These are phyloP conservation scores for Fusarium concolor DNA, from an alignment of 2,329 filamentous ascomycete species.

Conservation along the genomic window DNA sequence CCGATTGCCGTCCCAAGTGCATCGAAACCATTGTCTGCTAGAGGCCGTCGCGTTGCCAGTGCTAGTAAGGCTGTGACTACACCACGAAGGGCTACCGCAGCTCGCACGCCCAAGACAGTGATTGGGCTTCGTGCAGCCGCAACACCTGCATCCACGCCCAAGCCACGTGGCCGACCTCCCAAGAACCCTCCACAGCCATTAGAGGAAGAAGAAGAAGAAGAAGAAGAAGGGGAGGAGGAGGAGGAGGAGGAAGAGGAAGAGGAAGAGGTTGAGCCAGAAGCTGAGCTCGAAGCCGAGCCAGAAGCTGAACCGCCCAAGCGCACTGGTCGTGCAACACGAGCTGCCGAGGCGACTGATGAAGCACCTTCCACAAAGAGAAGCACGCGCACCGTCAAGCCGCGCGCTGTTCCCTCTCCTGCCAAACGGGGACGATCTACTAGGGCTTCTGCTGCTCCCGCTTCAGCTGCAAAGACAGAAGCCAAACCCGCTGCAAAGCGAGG, in stretches of 20 bases:
- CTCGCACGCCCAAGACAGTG: slow-evolving; percentile 20
- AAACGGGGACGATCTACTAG: slow-evolving; percentile 37
- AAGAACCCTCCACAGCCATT: slow-evolving; percentile 29
- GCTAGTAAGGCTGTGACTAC: slow-evolving; percentile 27
- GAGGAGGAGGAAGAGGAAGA: no score
- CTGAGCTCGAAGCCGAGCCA: not conserved
- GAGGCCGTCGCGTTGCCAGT: slow-evolving; percentile 26
- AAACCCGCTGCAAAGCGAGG: slow-evolving; percentile 21
- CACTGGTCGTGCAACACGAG: not conserved
- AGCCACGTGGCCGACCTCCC: slow-evolving; percentile 40
- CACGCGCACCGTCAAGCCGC: slow-evolving; percentile 21
- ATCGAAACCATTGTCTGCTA: slow-evolving; percentile 21
- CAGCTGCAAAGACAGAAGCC: slow-evolving; percentile 4
- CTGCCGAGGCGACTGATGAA: not conserved
- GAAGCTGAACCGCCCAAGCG: slow-evolving; percentile 7
- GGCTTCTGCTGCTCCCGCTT: slow-evolving; percentile 11
- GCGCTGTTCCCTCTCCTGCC: slow-evolving; percentile 34
- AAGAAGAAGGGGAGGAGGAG: no score
- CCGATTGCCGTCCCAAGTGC: slow-evolving; percentile 9
- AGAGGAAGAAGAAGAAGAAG: slow-evolving; percentile 1
- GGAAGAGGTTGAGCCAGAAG: no score
- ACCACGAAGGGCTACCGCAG: slow-evolving; percentile 6
- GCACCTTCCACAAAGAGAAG: slow-evolving; percentile 15
- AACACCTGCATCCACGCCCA: slow-evolving; percentile 34
- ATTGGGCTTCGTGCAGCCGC: slow-evolving; percentile 18